Base-by-base conservation (phyloP, 495 filamentous ascomycete genomes). In the Cercophora samala region DNA sequence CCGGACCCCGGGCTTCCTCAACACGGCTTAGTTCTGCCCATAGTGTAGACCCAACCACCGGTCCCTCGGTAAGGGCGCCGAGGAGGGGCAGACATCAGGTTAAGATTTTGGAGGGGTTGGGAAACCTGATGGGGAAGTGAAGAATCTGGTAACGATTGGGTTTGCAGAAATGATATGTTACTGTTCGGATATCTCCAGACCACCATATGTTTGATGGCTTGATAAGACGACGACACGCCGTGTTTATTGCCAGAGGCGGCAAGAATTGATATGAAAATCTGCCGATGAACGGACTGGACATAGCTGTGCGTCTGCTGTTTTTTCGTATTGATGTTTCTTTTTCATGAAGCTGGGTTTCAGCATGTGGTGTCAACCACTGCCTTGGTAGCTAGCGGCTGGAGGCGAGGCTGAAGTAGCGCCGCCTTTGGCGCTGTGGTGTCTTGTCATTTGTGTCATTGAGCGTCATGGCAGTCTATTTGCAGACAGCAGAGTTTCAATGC, bases 31-130 rank as follows among this genome's bases (percentile, higher is more conserved):
- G 60, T 5, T n/a, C n/a, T 5, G 6, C 46, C 18, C 19, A 62
- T 62, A n/a, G n/a, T n/a, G n/a, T n/a, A 62, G 60, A 62, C 60
- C 32, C 24, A 62, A 62, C 24, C 60, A 62, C 26, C 60, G 60
- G 60, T 26, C 60, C 26, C 60, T 29, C 26, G 60, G 60, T 62
- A 62, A 62, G 32, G 21, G 11, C 24, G 26, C 60, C 60, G 60
- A 19, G 60, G 60, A 62, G 60, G 60, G 26, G 58, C 11, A 21
- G 58, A 25, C n/a, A 46, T 62, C n/a, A 46, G 60, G n/a, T 15
- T 21, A 42, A 46, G 60, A 29, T 19, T 11, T 19, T 62, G 60
- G 60, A 62, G 60, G 60, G 60, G 60, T 62, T 62, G 25, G 60
- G 60, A 29, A 46, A 13, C 17, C 17, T 19, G 29, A 62, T 29